phyloP scores from a whole-genome alignment of 306 rosid genomes.

The Senna tora region DNA sequence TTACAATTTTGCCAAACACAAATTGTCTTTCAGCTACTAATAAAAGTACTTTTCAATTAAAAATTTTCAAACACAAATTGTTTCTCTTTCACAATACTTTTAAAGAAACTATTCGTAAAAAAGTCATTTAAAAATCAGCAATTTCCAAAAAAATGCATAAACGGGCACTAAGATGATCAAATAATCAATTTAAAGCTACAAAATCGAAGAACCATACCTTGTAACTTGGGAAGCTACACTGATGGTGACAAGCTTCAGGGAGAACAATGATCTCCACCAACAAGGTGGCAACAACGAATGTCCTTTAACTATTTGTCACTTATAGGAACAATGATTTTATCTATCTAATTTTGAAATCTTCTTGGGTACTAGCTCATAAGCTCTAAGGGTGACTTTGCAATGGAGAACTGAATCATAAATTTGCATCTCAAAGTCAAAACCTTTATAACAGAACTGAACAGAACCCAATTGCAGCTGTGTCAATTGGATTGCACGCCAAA shows the following conservation, averaged over 20 bases:
- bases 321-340: too few species aligned
- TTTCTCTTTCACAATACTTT: too few species aligned
- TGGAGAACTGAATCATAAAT: neutral
- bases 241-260: constrained; percentile 3
- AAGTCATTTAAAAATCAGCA: too few species aligned
- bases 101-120: too few species aligned
- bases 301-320: too few species aligned
- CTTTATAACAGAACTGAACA: neutral
- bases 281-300: neutral
- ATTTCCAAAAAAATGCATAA: too few species aligned
- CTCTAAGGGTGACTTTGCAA: neutral
- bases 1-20: too few species aligned
- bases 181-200: neutral
- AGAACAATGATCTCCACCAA: neutral
- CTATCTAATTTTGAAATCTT: neutral
- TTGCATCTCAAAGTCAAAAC: neutral
- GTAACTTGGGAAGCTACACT: neutral
- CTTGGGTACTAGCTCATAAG: neutral
- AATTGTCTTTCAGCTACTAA: too few species aligned
- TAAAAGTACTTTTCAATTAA: too few species aligned
- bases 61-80: too few species aligned
- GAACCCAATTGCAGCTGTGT: neutral
- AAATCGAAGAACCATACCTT: neutral
- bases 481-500: neutral
- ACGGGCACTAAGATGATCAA: too few species aligned